phyloP scores from a whole-genome alignment of 768 basidiomycete genomes.

The Russula abietina region DNA sequence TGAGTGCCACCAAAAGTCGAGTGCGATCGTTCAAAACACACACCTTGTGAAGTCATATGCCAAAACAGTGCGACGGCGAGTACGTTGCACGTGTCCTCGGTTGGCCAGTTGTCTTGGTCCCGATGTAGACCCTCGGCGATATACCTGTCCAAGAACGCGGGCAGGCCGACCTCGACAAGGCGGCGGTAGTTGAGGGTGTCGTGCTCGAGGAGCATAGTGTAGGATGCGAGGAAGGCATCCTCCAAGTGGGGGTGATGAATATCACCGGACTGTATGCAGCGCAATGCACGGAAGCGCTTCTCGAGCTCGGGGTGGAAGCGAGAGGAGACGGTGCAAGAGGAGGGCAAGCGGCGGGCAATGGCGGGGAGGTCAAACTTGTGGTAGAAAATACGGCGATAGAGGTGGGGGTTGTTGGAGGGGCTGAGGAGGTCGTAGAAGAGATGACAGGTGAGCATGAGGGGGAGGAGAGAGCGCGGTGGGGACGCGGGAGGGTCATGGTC shows the following conservation, averaged over 20 bases:
- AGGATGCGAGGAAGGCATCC: slow-evolving; percentile 15
- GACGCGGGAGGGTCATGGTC: slow-evolving; percentile 45
- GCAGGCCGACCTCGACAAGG: slow-evolving; percentile 12
- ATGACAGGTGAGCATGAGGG: slow-evolving; percentile 49
- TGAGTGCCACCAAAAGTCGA: not conserved
- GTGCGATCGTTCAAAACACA: slow-evolving; percentile 14
- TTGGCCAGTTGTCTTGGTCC: slow-evolving; percentile 18
- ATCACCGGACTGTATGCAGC: slow-evolving; percentile 11
- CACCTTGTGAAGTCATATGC: slow-evolving; percentile 24
- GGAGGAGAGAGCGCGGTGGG: slow-evolving; percentile 44
- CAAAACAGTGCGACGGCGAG: slow-evolving; percentile 25
- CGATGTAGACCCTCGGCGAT: slow-evolving; percentile 9
- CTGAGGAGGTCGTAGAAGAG: slow-evolving; percentile 46
- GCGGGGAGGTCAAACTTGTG: slow-evolving; percentile 59
- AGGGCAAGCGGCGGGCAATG: slow-evolving; percentile 44
- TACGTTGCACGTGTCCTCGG: slow-evolving; percentile 15
- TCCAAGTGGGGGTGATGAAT: slow-evolving; percentile 6
- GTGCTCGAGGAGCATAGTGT: slow-evolving; percentile 23
- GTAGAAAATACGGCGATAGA: slow-evolving; percentile 66
- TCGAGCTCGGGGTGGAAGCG: slow-evolving; percentile 38
- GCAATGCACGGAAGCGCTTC: slow-evolving; percentile 16
- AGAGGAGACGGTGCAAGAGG: slow-evolving; percentile 35
- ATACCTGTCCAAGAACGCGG: slow-evolving; percentile 13
- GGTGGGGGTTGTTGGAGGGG: slow-evolving; percentile 47
- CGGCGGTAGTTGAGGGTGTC: slow-evolving; percentile 17